A percentile compares a stretch with the other conserved stretches of the same genome.
Evolutionary conservation across 148 eudicot species (phyloP).

Genomic region (Salicornia ramosissima): DNA sequence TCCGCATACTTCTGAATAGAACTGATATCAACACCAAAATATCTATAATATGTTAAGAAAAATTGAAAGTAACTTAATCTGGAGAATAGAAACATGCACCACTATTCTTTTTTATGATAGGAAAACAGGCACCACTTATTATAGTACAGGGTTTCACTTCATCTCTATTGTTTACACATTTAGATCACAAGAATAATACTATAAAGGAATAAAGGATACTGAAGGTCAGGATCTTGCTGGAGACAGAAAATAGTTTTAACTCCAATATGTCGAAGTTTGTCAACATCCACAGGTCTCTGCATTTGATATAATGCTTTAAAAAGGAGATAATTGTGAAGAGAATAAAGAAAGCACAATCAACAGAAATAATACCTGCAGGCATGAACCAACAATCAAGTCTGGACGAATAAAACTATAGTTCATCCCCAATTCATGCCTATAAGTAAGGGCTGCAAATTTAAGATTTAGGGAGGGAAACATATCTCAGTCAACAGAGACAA

Average conservation of each 20-base stretch:
- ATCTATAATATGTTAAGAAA: slow-evolving; percentile 55
- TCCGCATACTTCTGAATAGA: slow-evolving; percentile 73
- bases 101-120: too few relatives aligned
- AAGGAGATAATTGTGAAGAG: neutral
- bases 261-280: slow-evolving; percentile 77
- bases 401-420: slow-evolving; percentile 90
- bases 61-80: neutral
- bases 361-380: slow-evolving; percentile 67
- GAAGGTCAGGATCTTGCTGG: slow-evolving; percentile 90
- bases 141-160: neutral
- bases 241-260: slow-evolving; percentile 89
- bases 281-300: slow-evolving; percentile 91
- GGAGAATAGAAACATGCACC: neutral
- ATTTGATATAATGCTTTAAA: slow-evolving; percentile 21
- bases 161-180: neutral
- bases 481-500: neutral
- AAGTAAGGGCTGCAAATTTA: slow-evolving; percentile 62
- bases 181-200: neutral
- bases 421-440: slow-evolving; percentile 94
- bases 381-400: slow-evolving; percentile 93
- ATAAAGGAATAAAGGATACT: slow-evolving; percentile 67
- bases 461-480: neutral
- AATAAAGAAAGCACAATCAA: slow-evolving; percentile 8
- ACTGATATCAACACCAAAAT: slow-evolving; percentile 82
- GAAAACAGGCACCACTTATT: neutral